These are phyloP conservation scores for Salisapilia sapeloensis DNA, from an alignment of 352 stramenopile species.

Conservation along the genomic window DNA sequence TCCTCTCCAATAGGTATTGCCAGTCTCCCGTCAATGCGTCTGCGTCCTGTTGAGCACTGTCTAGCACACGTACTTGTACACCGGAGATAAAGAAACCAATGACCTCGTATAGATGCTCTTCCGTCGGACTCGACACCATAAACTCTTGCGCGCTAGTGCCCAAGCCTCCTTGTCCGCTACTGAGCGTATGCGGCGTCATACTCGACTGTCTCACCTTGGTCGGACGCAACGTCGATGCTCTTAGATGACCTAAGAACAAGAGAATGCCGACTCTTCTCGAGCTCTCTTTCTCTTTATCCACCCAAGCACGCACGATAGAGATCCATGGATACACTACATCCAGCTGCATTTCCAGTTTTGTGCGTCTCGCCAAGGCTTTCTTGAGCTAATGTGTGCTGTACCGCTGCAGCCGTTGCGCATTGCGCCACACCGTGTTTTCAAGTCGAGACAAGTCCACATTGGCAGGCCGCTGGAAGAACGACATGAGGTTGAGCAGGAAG, in stretches of 20 bases:
- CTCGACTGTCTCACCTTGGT: too few relatives aligned
- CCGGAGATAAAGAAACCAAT: slow-evolving; percentile 62
- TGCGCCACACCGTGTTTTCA: slow-evolving; percentile 46
- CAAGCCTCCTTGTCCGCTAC: not conserved
- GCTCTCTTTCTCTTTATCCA: not conserved
- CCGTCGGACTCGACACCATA: too few relatives aligned
- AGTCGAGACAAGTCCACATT: slow-evolving; percentile 63
- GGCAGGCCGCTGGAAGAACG: slow-evolving; percentile 52
- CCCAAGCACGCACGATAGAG: slow-evolving; percentile 23
- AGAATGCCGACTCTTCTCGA: slow-evolving; percentile 28
- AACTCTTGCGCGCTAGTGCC: too few relatives aligned
- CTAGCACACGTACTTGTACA: slow-evolving; percentile 56
- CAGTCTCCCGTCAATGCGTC: slow-evolving; percentile 7
- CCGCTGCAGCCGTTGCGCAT: slow-evolving; percentile 54
- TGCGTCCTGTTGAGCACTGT: slow-evolving; percentile 6
- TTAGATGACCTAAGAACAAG: slow-evolving; percentile 60
- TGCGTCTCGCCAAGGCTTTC: slow-evolving; percentile 43
- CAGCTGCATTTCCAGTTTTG: slow-evolving; percentile 50
- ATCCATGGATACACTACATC: slow-evolving; percentile 72
- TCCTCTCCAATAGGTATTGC: slow-evolving; percentile 60
- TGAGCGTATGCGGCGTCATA: too few relatives aligned
- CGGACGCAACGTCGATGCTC: slow-evolving; percentile 36
- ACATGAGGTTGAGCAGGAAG: slow-evolving; percentile 42
- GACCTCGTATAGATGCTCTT: slow-evolving; percentile 52
- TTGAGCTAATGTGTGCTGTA: slow-evolving; percentile 63